Percentiles rank a stretch among this genome's conserved stretches.
Conservation (phyloP, 352 stramenopile species). For the Globisporangium viniferum region DNA sequence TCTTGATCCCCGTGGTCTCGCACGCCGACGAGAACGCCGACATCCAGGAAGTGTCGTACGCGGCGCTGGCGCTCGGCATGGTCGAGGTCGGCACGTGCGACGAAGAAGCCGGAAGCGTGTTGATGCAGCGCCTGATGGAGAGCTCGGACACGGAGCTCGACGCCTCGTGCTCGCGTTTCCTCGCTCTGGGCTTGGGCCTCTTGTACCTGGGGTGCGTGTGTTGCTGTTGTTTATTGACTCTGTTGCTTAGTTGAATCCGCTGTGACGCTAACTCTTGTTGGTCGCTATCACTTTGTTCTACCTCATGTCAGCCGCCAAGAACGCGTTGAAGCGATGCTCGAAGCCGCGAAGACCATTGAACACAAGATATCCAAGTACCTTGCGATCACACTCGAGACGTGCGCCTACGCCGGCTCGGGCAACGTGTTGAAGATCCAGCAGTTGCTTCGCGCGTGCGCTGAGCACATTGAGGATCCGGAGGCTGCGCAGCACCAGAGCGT, state of each 20-base stretch:
- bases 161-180: slow-evolving; percentile 94
- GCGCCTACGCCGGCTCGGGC: slow-evolving; percentile 97
- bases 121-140: slow-evolving; percentile 99
- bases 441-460: slow-evolving; percentile 96
- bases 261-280: neutral
- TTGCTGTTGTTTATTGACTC: too few species aligned
- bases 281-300: neutral
- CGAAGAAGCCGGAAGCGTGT: slow-evolving; percentile 94
- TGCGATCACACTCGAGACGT: slow-evolving; percentile 96
- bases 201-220: slow-evolving; percentile 90
- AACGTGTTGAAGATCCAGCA: slow-evolving; percentile 99
- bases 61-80: slow-evolving; percentile 96
- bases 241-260: too few species aligned
- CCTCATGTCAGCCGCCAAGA: slow-evolving; percentile 63
- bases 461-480: slow-evolving; percentile 91
- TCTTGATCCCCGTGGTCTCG: slow-evolving; percentile 94
- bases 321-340: slow-evolving; percentile 98
- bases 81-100: slow-evolving; percentile 98
- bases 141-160: slow-evolving; percentile 96
- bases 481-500: slow-evolving; percentile 90
- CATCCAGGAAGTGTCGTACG: slow-evolving; percentile 90
- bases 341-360: slow-evolving; percentile 98
- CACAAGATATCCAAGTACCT: slow-evolving; percentile 97
- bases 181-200: slow-evolving; percentile 96
- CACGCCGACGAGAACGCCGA: slow-evolving; percentile 90